These are phyloP conservation scores for Dothidotthia symphoricarpi DNA, from an alignment of 2,329 filamentous ascomycete genomes.

Conservation along the genomic window DNA sequence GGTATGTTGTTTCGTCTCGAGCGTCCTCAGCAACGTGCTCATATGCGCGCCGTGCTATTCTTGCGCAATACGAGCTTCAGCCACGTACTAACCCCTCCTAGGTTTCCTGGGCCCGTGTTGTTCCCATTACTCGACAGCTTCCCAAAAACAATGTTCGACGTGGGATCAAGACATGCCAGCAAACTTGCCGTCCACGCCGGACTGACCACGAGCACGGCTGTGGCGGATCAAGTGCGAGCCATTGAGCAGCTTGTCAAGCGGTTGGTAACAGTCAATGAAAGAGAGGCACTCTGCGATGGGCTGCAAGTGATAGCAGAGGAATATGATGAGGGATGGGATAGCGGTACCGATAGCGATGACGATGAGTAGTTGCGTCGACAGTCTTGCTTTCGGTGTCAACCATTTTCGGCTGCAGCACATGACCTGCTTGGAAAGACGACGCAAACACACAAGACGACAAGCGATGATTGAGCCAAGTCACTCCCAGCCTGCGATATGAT, in stretches of 20 bases:
- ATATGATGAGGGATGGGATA: constrained; percentile 85
- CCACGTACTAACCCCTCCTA: constrained; percentile 29
- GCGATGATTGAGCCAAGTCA: too few species aligned
- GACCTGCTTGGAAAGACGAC: too few species aligned
- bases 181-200: constrained; percentile 51
- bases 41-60: background rate
- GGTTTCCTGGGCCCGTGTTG: constrained; percentile 55
- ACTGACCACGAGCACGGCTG: constrained; percentile 71
- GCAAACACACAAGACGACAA: too few species aligned
- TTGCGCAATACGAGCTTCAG: constrained; percentile 3
- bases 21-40: background rate
- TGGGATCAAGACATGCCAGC: constrained; percentile 39
- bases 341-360: constrained; percentile 57
- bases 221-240: constrained; percentile 66
- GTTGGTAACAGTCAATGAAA: constrained; percentile 69
- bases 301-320: constrained; percentile 80
- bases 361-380: constrained; percentile 53
- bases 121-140: constrained; percentile 84
- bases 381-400: background rate
- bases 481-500: too few species aligned
- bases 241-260: constrained; percentile 64
- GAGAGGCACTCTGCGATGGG: constrained; percentile 78
- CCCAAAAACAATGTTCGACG: constrained; percentile 65
- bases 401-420: too few species aligned
- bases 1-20: constrained; percentile 33